These are phyloP conservation scores for Leccinellum rugosiceps DNA, from an alignment of 768 basidiomycete genomes.

Conservation along the genomic window DNA sequence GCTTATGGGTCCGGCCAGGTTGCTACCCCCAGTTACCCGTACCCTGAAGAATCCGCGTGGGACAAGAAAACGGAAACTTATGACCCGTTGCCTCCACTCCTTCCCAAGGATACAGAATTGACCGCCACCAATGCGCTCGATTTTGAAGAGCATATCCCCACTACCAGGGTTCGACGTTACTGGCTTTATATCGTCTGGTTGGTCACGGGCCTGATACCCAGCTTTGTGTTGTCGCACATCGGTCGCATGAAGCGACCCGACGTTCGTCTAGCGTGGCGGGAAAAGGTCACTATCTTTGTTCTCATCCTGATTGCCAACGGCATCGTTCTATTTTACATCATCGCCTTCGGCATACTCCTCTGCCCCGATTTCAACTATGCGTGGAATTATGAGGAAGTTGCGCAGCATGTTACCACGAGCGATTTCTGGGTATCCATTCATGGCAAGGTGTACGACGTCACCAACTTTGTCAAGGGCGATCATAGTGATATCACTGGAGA, in stretches of 20 bases:
- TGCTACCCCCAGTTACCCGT: conserved; percentile 24
- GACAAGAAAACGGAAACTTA: conserved; percentile 40
- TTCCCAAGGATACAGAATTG: conserved; percentile 37
- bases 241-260: conserved; percentile 70
- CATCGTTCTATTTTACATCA: conserved; percentile 62
- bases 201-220: conserved; percentile 55
- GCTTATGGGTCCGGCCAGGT: conserved; percentile 21
- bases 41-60: conserved; percentile 39
- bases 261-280: conserved; percentile 65
- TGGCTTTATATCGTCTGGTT: conserved; percentile 58
- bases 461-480: conserved; percentile 55
- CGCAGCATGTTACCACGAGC: conserved; percentile 44
- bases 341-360: conserved; percentile 57
- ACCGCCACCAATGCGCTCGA: conserved; percentile 43
- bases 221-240: conserved; percentile 44
- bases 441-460: conserved; percentile 60
- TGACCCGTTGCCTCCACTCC: conserved; percentile 27
- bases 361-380: conserved; percentile 63
- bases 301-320: conserved; percentile 55
- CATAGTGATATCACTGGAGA: conserved; percentile 58
- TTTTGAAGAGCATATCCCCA: conserved; percentile 54
- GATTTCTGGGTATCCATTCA: conserved; percentile 65
- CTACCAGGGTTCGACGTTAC: conserved; percentile 51
- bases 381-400: conserved; percentile 50
- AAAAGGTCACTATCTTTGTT: conserved; percentile 62